These are phyloP conservation scores for Aethionema arabicum DNA, from an alignment of 345 rosid genomes.

Conservation along the genomic window DNA sequence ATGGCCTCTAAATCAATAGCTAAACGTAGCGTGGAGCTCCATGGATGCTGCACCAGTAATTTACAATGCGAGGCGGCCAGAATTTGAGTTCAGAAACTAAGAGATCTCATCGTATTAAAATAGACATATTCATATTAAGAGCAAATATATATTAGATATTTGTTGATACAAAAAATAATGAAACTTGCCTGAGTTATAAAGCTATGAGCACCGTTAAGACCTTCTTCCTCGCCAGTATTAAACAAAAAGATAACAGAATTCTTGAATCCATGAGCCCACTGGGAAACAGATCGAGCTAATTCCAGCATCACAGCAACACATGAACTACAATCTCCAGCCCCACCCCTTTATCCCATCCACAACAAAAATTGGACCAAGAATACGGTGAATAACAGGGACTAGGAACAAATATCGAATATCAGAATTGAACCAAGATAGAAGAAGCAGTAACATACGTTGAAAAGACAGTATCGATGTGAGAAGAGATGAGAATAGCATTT, in stretches of 20 bases:
- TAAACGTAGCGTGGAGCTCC: conserved; percentile 68
- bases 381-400: background rate
- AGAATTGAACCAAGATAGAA: background rate
- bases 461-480: conserved; percentile 92
- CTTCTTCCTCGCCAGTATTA: conserved; percentile 97
- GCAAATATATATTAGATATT: background rate
- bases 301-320: conserved; percentile 96
- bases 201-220: conserved; percentile 97
- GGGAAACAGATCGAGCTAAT: conserved; percentile 90
- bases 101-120: background rate
- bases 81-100: conserved; percentile 1
- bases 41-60: conserved; percentile 72
- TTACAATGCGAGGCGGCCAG: conserved; percentile 23
- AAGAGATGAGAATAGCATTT: conserved; percentile 78
- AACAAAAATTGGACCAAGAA: background rate
- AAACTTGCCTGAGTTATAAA: conserved; percentile 80
- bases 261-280: conserved; percentile 93
- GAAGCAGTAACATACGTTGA: conserved; percentile 62
- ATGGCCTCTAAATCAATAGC: conserved; percentile 96
- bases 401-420: background rate
- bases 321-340: conserved; percentile 98
- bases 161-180: background rate
- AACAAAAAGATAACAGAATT: conserved; percentile 80
- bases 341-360: conserved; percentile 59
- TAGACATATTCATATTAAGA: background rate